Conservation (phyloP, 371 early-diverging fungal species). For the Apophysomyces ossiformis region DNA sequence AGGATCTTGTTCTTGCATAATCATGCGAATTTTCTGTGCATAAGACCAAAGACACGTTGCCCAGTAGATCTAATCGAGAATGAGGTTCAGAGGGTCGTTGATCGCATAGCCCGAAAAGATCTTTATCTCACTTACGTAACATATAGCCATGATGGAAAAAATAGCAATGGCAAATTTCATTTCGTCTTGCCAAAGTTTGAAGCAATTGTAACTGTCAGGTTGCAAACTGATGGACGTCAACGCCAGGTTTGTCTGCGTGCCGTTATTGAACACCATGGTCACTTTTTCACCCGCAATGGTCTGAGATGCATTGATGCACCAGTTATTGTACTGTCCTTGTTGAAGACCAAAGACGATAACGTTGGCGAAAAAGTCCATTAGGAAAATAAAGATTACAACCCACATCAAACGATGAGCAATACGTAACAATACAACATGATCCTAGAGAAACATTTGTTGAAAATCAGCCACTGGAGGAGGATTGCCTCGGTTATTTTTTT, state of each 20-base stretch:
- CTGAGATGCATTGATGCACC: slow-evolving; percentile 33
- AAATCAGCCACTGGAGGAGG: too few relatives aligned
- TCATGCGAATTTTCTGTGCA: slow-evolving; percentile 32
- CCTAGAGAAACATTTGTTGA: slow-evolving; percentile 7
- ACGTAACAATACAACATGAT: slow-evolving; percentile 20
- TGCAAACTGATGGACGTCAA: slow-evolving; percentile 14
- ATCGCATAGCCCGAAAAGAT: too few relatives aligned
- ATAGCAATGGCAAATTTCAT: slow-evolving; percentile 31
- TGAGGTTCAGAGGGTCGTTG: neutral
- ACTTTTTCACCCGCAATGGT: slow-evolving; percentile 16
- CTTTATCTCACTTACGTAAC: slow-evolving; percentile 27
- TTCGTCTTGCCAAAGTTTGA: slow-evolving; percentile 36
- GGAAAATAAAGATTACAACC: slow-evolving; percentile 25
- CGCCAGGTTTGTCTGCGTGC: slow-evolving; percentile 11
- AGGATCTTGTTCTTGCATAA: slow-evolving; percentile 13
- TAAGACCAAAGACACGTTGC: slow-evolving; percentile 42
- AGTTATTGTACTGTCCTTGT: slow-evolving; percentile 26
- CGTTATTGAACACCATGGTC: slow-evolving; percentile 14
- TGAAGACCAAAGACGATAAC: slow-evolving; percentile 36
- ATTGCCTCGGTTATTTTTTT: slow-evolving; percentile 2
- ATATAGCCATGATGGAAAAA: slow-evolving; percentile 26
- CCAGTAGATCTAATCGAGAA: slow-evolving; percentile 38
- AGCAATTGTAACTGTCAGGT: slow-evolving; percentile 31
- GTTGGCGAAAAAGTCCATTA: slow-evolving; percentile 29
- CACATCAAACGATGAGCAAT: slow-evolving; percentile 26